These are phyloP conservation scores for Ascochyta viciae-villosae DNA, from an alignment of 2,329 filamentous ascomycete species.

Conservation along the genomic window DNA sequence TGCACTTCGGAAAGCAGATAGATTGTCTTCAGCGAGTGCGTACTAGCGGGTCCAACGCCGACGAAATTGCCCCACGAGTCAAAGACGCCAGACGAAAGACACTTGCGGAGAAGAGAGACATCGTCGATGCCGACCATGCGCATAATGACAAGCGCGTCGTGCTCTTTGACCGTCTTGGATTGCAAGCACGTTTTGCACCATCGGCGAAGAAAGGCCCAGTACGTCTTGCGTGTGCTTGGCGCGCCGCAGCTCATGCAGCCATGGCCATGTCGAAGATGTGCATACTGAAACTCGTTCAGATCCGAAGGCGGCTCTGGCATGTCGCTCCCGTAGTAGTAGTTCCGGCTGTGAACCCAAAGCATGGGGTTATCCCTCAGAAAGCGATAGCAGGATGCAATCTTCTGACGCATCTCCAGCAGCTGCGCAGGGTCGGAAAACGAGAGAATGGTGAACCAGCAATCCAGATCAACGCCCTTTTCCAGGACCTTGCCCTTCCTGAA, in stretches of 20 bases:
- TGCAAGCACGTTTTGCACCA: conserved; percentile 51
- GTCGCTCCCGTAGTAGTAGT: conserved; percentile 41
- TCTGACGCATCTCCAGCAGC: conserved; percentile 44
- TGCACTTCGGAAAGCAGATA: conserved; percentile 42
- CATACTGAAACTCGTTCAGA: conserved; percentile 51
- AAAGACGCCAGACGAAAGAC: conserved; percentile 43
- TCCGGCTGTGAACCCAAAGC: conserved; percentile 49
- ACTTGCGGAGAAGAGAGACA: conserved; percentile 36
- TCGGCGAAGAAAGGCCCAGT: conserved; percentile 53
- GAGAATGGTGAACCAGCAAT: conserved; percentile 48
- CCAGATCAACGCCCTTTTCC: conserved; percentile 39
- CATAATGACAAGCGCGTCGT: conserved; percentile 37
- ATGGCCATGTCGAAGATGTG: conserved; percentile 48
- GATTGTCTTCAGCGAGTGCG: conserved; percentile 43
- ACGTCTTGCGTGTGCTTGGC: conserved; percentile 49
- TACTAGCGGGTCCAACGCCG: conserved; percentile 44
- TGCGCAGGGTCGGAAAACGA: conserved; percentile 45
- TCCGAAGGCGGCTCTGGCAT: conserved; percentile 46
- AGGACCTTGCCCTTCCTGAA: conserved; percentile 38
- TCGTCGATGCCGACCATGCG: conserved; percentile 38
- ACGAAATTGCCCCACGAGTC: conserved; percentile 52
- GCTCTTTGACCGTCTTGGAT: conserved; percentile 41
- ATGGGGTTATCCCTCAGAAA: conserved; percentile 45
- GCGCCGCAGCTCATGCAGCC: conserved; percentile 50
- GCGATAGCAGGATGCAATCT: conserved; percentile 45